A percentile compares a stretch with the other conserved stretches of the same genome.
These are phyloP conservation scores for Filobasidium floriforme DNA, from an alignment of 768 basidiomycete species.

Conservation along the genomic window DNA sequence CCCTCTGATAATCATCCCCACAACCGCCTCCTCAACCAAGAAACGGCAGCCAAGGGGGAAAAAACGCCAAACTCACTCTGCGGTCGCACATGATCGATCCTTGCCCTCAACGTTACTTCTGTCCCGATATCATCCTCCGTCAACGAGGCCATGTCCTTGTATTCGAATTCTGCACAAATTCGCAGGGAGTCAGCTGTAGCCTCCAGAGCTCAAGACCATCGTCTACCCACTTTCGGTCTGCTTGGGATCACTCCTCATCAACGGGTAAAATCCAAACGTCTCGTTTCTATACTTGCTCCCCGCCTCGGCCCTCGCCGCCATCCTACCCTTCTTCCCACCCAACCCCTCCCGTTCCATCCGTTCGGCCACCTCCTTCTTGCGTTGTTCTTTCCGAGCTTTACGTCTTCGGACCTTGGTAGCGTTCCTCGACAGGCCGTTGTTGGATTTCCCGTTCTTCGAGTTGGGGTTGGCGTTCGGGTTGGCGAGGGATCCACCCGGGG, in stretches of 20 bases:
- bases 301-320: constrained; percentile 10
- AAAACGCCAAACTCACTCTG: constrained; percentile 49
- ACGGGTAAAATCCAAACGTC: constrained; percentile 45
- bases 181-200: constrained; percentile 48
- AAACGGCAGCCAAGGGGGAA: not conserved
- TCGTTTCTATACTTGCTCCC: constrained; percentile 28
- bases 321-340: constrained; percentile 28
- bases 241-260: constrained; percentile 17
- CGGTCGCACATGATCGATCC: constrained; percentile 77
- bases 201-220: not conserved
- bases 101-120: constrained; percentile 70
- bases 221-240: constrained; percentile 9
- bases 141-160: constrained; percentile 20
- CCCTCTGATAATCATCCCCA: too few species aligned
- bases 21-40: not conserved
- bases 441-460: constrained; percentile 1
- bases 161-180: constrained; percentile 52
- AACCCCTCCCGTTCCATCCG: constrained; percentile 56
- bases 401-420: constrained; percentile 36
- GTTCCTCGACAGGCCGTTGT: not conserved
- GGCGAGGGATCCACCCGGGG: not conserved
- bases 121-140: constrained; percentile 54
- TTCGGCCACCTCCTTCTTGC: constrained; percentile 58
- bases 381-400: constrained; percentile 65
- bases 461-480: not conserved